phyloP scores from a whole-genome alignment of 345 rosid genomes.

The Mallotus nudiflorus region DNA sequence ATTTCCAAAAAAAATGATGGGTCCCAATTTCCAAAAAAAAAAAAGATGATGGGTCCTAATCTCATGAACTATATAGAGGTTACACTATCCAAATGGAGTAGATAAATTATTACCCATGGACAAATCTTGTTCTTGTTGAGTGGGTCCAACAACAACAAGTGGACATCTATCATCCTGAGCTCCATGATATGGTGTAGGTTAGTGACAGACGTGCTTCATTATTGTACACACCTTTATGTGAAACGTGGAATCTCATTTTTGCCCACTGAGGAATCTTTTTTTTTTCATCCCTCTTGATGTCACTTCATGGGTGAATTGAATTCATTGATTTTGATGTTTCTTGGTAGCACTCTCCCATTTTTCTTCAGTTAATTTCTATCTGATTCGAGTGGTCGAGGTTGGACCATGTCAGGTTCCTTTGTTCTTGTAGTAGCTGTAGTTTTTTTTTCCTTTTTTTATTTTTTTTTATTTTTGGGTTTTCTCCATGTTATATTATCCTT shows the following conservation, averaged over 20 bases:
- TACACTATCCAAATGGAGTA: no score
- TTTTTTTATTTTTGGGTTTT: no score
- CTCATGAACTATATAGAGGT: no score
- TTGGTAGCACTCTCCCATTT: no score
- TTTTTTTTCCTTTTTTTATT: not conserved
- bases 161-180: slow-evolving; percentile 15
- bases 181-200: not conserved
- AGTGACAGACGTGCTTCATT: slow-evolving; percentile 13
- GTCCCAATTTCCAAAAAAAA: not conserved
- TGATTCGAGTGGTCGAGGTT: slow-evolving; percentile 9
- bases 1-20: not conserved
- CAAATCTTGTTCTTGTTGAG: no score
- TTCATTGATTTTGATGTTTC: not conserved
- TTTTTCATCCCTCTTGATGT: not conserved
- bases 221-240: slow-evolving; percentile 18
- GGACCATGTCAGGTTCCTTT: not conserved
- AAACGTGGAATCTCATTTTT: slow-evolving; percentile 9
- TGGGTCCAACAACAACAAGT: not conserved
- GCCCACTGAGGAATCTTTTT: slow-evolving; percentile 1
- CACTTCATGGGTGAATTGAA: not conserved
- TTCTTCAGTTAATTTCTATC: not conserved
- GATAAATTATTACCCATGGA: no score
- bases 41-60: not conserved
- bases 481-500: not conserved
- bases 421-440: not conserved